A percentile compares a stretch with the other conserved stretches of the same genome.
Conservation (phyloP, 257 asterid species). For the Jacaranda copaia region DNA sequence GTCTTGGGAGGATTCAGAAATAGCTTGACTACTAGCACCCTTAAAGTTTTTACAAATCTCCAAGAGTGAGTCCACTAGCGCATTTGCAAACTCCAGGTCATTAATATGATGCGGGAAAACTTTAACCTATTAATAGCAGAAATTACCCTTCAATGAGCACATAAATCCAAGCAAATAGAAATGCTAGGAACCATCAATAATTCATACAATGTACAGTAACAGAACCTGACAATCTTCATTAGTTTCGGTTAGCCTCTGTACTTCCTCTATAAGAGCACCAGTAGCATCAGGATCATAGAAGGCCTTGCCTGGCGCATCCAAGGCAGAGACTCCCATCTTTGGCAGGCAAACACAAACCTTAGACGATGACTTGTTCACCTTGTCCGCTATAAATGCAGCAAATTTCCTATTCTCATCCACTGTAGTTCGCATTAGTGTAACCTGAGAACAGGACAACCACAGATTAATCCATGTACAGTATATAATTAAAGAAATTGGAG, state of each 20-base stretch:
- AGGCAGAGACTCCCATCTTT: constrained; percentile 82
- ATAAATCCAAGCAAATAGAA: constrained; percentile 28
- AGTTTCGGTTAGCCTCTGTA: constrained; percentile 67
- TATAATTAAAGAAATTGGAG: not conserved
- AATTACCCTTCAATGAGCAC: constrained; percentile 23
- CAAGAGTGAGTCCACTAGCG: constrained; percentile 81
- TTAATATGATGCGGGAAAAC: constrained; percentile 82
- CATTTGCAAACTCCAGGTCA: constrained; percentile 83
- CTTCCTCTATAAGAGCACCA: constrained; percentile 66
- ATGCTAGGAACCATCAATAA: constrained; percentile 24
- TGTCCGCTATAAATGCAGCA: constrained; percentile 88
- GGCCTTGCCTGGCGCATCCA: constrained; percentile 88
- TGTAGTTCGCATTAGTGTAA: constrained; percentile 87
- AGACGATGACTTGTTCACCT: constrained; percentile 78
- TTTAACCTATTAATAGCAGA: constrained; percentile 64
- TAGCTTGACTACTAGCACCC: constrained; percentile 44
- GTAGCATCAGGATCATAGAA: constrained; percentile 87
- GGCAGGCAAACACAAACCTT: constrained; percentile 83
- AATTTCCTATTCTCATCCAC: constrained; percentile 77
- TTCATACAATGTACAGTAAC: constrained; percentile 32
- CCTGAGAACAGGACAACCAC: constrained; percentile 50
- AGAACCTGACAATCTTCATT: constrained; percentile 77
- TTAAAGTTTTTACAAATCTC: constrained; percentile 50
- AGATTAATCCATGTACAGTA: not conserved
- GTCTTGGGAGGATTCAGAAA: constrained; percentile 45